Base-by-base conservation (phyloP, 176 grass and related monocot genomes). In the Zea luxurians region DNA sequence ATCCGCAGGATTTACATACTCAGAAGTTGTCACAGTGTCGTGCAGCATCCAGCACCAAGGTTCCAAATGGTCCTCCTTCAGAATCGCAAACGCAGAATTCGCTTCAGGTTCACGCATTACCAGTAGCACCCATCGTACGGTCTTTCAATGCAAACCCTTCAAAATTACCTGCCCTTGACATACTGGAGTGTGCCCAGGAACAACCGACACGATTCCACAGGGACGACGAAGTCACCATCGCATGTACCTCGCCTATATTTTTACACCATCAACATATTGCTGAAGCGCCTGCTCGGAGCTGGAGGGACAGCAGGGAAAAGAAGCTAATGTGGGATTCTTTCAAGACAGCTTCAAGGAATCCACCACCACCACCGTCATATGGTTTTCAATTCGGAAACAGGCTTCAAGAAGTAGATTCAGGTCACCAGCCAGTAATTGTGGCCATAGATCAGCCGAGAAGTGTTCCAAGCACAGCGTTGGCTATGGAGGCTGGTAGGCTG, bases 261-360 rank as follows among this genome's bases (percentile, higher is more conserved):
- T 58, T 27, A 61, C 40, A 78, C 21, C 47, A 82, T 68, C 76
- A 82, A 13, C 27, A 73, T 66, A 54, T 57, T 45, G 37, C 71
- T 27, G 73, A 82, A 79, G 59, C 45, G 46, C 72, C 82, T 63
- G 50, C 66, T 76, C 73, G 61, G 47, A 62, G 21, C n/a, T 75
- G 64, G 68, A 78, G 70, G 60, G 54, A 37, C 46, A 73, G 74
- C 5, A 58, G 43, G 36, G n/a, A 65, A 64, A 89, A 82, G 42
- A 84, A 86, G 17, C 48, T 78, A 34, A 78, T 49, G 10, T 78
- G 80, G 67, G 75, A 82, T 37, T 77, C 80, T 70, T 76, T 77
- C 20, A 61, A 83, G 68, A 47, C 59, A 18, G 37, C 46, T 68
- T 47, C 61, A 83, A 64, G 76, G 42, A 50, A 83, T 55, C 45